Base-by-base conservation (phyloP, 805 yeast genomes). In the Saccharomycopsis sp. region DNA sequence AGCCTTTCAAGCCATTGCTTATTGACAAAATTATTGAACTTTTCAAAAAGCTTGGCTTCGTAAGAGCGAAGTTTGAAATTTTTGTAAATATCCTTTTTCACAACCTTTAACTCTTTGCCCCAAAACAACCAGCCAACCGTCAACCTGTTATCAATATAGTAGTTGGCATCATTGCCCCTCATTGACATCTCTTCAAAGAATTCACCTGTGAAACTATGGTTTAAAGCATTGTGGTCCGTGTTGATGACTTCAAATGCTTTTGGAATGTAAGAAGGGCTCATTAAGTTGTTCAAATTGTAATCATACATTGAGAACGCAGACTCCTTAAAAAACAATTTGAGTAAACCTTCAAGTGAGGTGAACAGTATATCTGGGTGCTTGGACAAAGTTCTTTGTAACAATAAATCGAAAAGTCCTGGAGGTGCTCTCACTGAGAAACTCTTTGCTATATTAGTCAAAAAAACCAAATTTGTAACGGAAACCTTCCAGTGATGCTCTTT, bases 91-190 rank as follows among this genome's bases (percentile, higher is more conserved):
- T 61, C 59, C 5, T 54, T 57, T 3, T 61, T 62, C 15, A 76
- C 61, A 2, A 69, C 86, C 16, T 56, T 54, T 57, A 79, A 52
- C 0, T 60, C 50, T 15, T 73, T 59, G 10, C 77, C 82, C 95
- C 95, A 85, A 38, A 80, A 79, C 6, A 82, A 58, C 75, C 87
- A 81, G 0, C 94, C 92, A 6, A 64, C 61, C 52, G 64, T 67
- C 2, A 70, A 61, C 39, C 69, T 71, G 22, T 69, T 68, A 52
- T 80, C 87, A 49, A 80, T 65, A 52, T 60, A 85, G 48, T 65
- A 78, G 1, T 48, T 49, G 1, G 82, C 81, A 17, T 57, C 42
- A 0, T 61, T 57, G 10, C 63, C 57, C 5, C 12, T 36, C 46
- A 73, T 73, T 8, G 54, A 52, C 64, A 80, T 60, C 49, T 82